Conservation (phyloP, 768 basidiomycete genomes). For the Russula emetica region DNA sequence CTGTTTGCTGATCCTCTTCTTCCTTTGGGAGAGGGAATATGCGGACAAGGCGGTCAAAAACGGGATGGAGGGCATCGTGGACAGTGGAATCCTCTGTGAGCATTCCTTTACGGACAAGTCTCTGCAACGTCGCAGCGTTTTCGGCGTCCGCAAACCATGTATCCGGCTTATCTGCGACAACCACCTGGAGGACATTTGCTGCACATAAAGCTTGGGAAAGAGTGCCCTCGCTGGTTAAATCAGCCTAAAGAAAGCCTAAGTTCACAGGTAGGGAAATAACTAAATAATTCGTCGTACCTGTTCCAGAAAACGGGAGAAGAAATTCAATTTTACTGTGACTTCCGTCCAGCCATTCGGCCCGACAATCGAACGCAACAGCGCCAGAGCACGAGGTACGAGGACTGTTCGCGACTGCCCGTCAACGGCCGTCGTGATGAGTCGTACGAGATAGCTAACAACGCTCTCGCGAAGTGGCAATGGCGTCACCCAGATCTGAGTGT, state of each 20-base stretch:
- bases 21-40: constrained; percentile 75
- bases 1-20: constrained; percentile 63
- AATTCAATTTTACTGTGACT: constrained; percentile 86
- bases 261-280: background rate
- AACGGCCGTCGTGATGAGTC: constrained; percentile 69
- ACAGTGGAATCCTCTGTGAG: constrained; percentile 72
- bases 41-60: constrained; percentile 75
- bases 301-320: constrained; percentile 80
- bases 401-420: constrained; percentile 45
- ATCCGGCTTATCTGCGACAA: constrained; percentile 77
- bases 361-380: constrained; percentile 70
- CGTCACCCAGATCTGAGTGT: constrained; percentile 52
- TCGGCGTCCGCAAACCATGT: constrained; percentile 61
- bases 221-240: constrained; percentile 62
- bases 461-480: constrained; percentile 80
- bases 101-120: constrained; percentile 84
- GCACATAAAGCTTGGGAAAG: constrained; percentile 70
- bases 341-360: constrained; percentile 85
- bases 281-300: constrained; percentile 48
- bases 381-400: constrained; percentile 59
- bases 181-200: constrained; percentile 84
- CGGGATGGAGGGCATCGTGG: constrained; percentile 75
- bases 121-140: constrained; percentile 70
- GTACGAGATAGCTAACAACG: constrained; percentile 93
- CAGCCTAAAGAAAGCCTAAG: constrained; percentile 47